These are phyloP conservation scores for Entonaema liquescens DNA, from an alignment of 495 filamentous ascomycete genomes.

Conservation along the genomic window DNA sequence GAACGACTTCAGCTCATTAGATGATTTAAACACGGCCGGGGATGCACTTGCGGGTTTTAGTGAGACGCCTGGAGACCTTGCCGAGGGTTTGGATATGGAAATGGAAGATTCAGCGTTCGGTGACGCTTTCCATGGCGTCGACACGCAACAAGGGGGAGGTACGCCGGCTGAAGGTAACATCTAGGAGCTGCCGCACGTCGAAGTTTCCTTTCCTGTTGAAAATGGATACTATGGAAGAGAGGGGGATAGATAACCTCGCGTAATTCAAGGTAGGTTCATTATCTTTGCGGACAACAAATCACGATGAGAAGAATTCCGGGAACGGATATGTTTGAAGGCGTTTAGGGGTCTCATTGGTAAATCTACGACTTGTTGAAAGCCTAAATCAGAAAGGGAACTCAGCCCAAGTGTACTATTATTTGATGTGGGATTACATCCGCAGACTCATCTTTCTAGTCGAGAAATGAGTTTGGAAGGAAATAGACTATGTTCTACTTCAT, in stretches of 20 bases:
- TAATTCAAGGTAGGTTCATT: not conserved
- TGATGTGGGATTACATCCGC: not conserved
- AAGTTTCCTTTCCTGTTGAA: not conserved
- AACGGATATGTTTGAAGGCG: constrained; percentile 11
- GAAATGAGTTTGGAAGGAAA: not conserved
- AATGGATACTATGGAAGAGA: not conserved
- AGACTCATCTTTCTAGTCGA: not conserved
- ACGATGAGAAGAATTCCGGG: constrained; percentile 3
- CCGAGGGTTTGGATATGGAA: constrained; percentile 54
- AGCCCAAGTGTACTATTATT: not conserved
- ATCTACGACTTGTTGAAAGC: not conserved
- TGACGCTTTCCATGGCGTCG: constrained; percentile 64
- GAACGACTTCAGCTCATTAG: constrained; percentile 63
- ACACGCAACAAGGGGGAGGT: constrained; percentile 38
- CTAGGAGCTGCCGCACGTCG: constrained; percentile 17
- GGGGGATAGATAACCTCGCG: not conserved
- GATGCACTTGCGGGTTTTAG: constrained; percentile 58
- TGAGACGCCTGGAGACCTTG: constrained; percentile 49
- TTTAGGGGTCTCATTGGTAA: not conserved
- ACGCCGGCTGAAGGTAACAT: constrained; percentile 43
- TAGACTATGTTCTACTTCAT: not conserved
- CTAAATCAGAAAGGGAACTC: not conserved
- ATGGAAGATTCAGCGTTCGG: constrained; percentile 67
- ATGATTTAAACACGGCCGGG: constrained; percentile 61
- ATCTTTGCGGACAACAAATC: not conserved